A percentile compares a stretch with the other conserved stretches of the same genome.
Conservation (phyloP, 192 early-diverging fungal genomes). For the Podochytrium sp. region DNA sequence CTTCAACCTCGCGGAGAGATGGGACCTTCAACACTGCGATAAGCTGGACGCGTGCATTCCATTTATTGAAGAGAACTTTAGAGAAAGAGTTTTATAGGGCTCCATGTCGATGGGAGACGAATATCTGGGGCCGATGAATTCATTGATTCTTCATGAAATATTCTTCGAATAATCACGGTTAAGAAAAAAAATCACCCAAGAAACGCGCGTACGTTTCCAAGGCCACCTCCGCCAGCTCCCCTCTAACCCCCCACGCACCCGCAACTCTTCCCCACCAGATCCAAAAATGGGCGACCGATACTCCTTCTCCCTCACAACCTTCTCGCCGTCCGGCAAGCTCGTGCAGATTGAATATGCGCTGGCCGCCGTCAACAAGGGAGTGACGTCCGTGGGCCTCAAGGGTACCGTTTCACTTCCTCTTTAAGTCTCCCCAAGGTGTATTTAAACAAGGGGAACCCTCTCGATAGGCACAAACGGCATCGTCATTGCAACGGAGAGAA, state of each 20-base stretch:
- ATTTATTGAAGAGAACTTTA: too few relatives aligned
- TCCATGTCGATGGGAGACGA: too few relatives aligned
- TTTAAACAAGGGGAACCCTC: background rate
- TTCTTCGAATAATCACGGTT: too few relatives aligned
- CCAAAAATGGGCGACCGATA: slow-evolving; percentile 69
- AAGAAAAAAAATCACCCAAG: too few relatives aligned
- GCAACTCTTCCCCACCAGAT: too few relatives aligned
- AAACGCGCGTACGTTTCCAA: too few relatives aligned
- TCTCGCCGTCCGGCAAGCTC: slow-evolving; percentile 98
- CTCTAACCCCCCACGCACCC: background rate
- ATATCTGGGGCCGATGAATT: too few relatives aligned
- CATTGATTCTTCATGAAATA: too few relatives aligned
- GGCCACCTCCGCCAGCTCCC: background rate
- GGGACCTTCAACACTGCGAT: too few relatives aligned
- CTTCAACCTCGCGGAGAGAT: too few relatives aligned
- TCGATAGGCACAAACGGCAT: slow-evolving; percentile 88
- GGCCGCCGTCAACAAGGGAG: slow-evolving; percentile 85
- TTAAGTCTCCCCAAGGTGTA: background rate
- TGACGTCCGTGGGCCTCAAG: slow-evolving; percentile 95
- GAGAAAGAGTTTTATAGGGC: too few relatives aligned
- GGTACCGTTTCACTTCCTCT: slow-evolving; percentile 47
- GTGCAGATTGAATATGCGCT: slow-evolving; percentile 99
- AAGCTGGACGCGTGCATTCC: too few relatives aligned
- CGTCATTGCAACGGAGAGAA: slow-evolving; percentile 98
- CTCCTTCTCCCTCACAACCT: slow-evolving; percentile 98